Evolutionary conservation across 2,329 filamentous ascomycete species (phyloP), one percentile per base, ranked within the genome.

Genomic region (Elsinoe fawcettii): DNA sequence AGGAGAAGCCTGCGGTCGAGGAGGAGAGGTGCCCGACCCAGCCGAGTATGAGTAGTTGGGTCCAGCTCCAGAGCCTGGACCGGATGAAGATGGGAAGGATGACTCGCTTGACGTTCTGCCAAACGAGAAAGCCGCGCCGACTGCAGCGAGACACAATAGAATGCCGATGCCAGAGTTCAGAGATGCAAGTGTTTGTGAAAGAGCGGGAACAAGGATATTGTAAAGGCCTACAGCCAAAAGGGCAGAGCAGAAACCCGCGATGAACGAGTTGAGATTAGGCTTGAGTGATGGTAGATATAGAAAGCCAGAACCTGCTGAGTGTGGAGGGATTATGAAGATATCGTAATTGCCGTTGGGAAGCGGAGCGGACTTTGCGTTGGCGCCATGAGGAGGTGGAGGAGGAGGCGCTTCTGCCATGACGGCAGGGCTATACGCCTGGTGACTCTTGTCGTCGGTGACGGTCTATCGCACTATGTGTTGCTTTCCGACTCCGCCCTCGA

Each of bases 311-410:
- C 92, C 92, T 5, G 91, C 81, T 9, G 90, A 92, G 71, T 96
- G 90, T 47, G 91, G 89, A 6, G 92, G 92, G 66, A 97, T 91
- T 70, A 96, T 87, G 75, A 96, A 96, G 69, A 97, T 95, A 75
- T 97, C 92, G 73, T 96, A 97, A 69, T 93, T 95, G 57, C 92
- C 91, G 1, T 87, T 80, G 2, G 92, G 92, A 49, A 96, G 77
- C 58, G 87, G 86, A 23, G 77, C 76, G n/a, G 71, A 69, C 36
- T 82, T 78, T 54, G 82, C 79, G 16, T 82, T 86, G 67, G 84
- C 80, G 72, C 90, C 90, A 74, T 96, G 90, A 62, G 89, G 90
- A 63, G 88, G 90, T 63, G 87, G 88, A 63, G 89, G 90, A 62
- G 90, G 90, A 61, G 84, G 83, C 30, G 86, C 60, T 47, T 64